phyloP scores from a whole-genome alignment of 441 rosid species.

The Breynia disticha region DNA sequence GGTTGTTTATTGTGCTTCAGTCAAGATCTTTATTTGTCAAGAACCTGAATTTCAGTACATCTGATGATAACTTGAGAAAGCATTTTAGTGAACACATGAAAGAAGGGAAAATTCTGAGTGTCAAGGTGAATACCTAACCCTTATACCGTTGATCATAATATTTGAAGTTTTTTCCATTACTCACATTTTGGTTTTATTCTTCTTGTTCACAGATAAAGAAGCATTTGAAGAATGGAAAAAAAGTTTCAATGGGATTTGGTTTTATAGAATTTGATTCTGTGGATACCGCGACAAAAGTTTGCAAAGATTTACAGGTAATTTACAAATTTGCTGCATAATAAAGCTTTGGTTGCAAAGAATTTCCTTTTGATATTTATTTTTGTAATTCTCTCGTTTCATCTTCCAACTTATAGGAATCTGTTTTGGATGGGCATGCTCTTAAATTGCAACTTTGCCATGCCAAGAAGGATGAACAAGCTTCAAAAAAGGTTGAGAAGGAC shows the following conservation, averaged over 20 bases:
- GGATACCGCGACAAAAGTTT: slow-evolving; percentile 61
- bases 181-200: slow-evolving; percentile 8
- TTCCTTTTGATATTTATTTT: slow-evolving; percentile 7
- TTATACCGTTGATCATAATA: background rate
- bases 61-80: slow-evolving; percentile 62
- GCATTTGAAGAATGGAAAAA: slow-evolving; percentile 74
- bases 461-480: slow-evolving; percentile 47
- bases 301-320: slow-evolving; percentile 65
- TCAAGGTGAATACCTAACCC: slow-evolving; percentile 45
- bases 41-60: slow-evolving; percentile 86
- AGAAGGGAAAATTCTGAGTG: slow-evolving; percentile 64
- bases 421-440: slow-evolving; percentile 86
- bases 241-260: slow-evolving; percentile 83
- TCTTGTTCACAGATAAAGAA: slow-evolving; percentile 51
- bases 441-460: slow-evolving; percentile 65
- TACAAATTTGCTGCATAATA: background rate
- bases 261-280: slow-evolving; percentile 77
- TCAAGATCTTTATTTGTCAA: slow-evolving; percentile 75
- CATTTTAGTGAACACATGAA: slow-evolving; percentile 57
- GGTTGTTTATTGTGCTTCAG: slow-evolving; percentile 33
- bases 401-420: slow-evolving; percentile 48
- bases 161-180: slow-evolving; percentile 11
- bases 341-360: slow-evolving; percentile 3
- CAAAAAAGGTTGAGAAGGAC: slow-evolving; percentile 48
- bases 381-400: background rate